Conservation (phyloP, 371 early-diverging fungal species). For the Gilbertella persicaria region DNA sequence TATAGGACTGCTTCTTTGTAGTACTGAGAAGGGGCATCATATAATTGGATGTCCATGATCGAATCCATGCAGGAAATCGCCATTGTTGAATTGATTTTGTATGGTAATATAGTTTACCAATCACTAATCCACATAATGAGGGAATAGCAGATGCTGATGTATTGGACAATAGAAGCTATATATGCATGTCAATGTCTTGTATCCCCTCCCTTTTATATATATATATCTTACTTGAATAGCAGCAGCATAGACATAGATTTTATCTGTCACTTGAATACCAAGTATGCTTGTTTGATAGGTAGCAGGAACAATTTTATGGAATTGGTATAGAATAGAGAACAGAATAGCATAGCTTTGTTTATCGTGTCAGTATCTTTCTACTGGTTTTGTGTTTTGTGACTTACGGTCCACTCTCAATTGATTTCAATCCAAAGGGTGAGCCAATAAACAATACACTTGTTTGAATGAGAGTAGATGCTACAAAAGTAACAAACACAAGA, state of each 20-base stretch:
- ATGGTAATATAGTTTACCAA: slow-evolving; percentile 56
- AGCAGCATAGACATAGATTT: slow-evolving; percentile 58
- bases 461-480: slow-evolving; percentile 53
- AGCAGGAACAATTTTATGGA: slow-evolving; percentile 50
- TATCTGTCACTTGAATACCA: slow-evolving; percentile 58
- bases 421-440: slow-evolving; percentile 18
- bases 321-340: slow-evolving; percentile 61
- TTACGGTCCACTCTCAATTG: slow-evolving; percentile 25
- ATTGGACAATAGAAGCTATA: slow-evolving; percentile 36
- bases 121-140: slow-evolving; percentile 53
- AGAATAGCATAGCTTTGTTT: slow-evolving; percentile 48
- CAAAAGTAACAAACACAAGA: slow-evolving; percentile 50
- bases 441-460: slow-evolving; percentile 39
- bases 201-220: neutral
- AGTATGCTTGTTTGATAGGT: slow-evolving; percentile 52
- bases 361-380: neutral
- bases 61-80: slow-evolving; percentile 53
- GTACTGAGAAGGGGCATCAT: slow-evolving; percentile 34
- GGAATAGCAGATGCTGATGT: slow-evolving; percentile 51
- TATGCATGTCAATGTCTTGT: neutral
- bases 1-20: neutral
- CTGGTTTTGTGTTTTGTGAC: neutral
- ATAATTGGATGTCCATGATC: slow-evolving; percentile 29
- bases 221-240: slow-evolving; percentile 50
- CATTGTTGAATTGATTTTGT: slow-evolving; percentile 48